A percentile compares a stretch with the other conserved stretches of the same genome.
These are phyloP conservation scores for Fusarium goolgardi DNA, from an alignment of 2,329 filamentous ascomycete species.

Conservation along the genomic window DNA sequence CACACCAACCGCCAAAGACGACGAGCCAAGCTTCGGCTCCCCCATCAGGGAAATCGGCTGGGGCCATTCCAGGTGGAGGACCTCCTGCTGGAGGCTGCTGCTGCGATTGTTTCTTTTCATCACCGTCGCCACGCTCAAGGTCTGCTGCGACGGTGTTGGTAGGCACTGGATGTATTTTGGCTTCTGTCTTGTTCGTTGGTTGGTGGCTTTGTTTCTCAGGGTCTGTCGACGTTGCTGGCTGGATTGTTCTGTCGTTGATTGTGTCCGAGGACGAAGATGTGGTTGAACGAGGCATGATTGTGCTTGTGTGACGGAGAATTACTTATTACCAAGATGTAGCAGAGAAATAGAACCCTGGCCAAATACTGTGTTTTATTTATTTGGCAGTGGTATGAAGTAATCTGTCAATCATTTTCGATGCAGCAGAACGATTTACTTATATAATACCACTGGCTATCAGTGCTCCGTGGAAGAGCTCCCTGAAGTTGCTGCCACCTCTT, in stretches of 20 bases:
- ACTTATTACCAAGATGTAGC: not conserved
- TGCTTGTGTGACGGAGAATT: not conserved
- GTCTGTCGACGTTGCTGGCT: conserved; percentile 15
- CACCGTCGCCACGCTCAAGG: conserved; percentile 34
- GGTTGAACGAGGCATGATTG: conserved; percentile 42
- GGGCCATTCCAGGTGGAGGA: conserved; percentile 53
- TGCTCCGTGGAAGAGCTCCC: not conserved
- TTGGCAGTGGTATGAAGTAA: not conserved
- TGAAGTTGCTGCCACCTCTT: not conserved
- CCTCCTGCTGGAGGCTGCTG: conserved; percentile 31
- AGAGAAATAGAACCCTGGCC: not conserved
- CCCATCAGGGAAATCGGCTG: conserved; percentile 69
- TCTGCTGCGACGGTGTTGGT: conserved; percentile 48
- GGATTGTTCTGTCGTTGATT: conserved; percentile 37
- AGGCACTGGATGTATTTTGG: conserved; percentile 45
- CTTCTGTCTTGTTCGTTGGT: conserved; percentile 25
- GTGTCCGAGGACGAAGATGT: conserved; percentile 46
- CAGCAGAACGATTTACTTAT: not conserved
- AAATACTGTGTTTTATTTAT: not conserved
- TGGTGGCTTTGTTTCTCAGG: conserved; percentile 26
- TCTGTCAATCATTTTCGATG: not conserved
- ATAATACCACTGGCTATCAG: not conserved
- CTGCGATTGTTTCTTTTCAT: conserved; percentile 26
- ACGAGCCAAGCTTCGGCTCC: conserved; percentile 68
- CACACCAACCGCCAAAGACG: conserved; percentile 61